Evolutionary conservation across 441 rosid species (phyloP), one percentile per base, ranked within the genome.

Genomic region (Macaranga tanarius): DNA sequence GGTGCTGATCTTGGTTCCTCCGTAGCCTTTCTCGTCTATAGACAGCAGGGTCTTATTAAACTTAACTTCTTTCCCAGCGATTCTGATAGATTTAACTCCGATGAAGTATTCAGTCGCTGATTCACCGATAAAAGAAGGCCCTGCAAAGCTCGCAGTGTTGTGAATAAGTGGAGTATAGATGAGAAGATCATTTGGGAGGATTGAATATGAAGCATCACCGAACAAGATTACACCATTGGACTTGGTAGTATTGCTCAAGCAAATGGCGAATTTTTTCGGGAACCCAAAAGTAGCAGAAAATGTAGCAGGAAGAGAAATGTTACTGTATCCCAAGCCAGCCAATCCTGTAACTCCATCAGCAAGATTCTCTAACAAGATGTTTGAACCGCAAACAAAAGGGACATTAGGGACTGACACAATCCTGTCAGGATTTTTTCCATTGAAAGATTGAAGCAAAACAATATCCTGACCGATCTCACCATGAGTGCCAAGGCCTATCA

Each of bases 1-100:
- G 0, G 82, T 82, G 77, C 87, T 84, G 54, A 84, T 71, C 73
- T 77, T 82, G 34, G 87, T 86, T 50, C 88, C 85, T 1, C 82
- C 85, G 0, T 2, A 0, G 25, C 84, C 88, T 12, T 67, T 16
- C n/a, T 62, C 65, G 63, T 72, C 28, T 10, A 86, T 78, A 47
- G 76, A 69, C 16, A 86, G 62, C 52, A 84, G 60, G 0, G 80
- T 67, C 13, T 69, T 44, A 62, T 81, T 79, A 11, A 81, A 11
- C 0, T 52, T 50, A 8, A 84, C 66, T 2, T 28, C 7, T 64
- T 78, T 78, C 6, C 70, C 82, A 20, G 65, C 75, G 11, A 86
- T 65, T 8, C 44, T 69, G 23, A 86, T 74, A 55, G 84, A 72
- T 3, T 47, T 79, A 7, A 86, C 82, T 20, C 78, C 79, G 2